Evolutionary conservation across 306 rosid genomes (phyloP), one percentile per base, ranked within the genome.

Genomic region (Astragalus membranaceus): DNA sequence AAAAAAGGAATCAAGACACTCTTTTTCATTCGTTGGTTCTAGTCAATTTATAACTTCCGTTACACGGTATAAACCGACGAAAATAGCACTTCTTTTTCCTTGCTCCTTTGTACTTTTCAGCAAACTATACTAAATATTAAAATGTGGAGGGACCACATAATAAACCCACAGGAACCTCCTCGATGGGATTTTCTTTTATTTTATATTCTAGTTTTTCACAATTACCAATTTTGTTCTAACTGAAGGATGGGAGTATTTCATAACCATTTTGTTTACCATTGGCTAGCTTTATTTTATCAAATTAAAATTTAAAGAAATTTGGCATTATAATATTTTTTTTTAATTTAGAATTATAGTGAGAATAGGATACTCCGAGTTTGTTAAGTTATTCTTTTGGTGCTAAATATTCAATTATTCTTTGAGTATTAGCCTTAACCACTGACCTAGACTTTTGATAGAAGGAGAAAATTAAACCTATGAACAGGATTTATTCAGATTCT

Each of bases 11-110:
- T 26, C 55, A 76, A 15, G 6, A 61, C 15, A 70, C 79, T 71
- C 44, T 76, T 60, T 81, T 77, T 62, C 77, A 74, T 79, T 76
- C 53, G 64, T 69, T 47, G 73, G 72, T 62, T 52, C 12, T 42
- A 47, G 86, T 85, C 88, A 83, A 85, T 87, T 81, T 79, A 70
- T 73, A 85, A 65, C 83, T 80, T 70, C 17, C 30, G 75, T 65
- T 82, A 77, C 77, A 50, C 71, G 69, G 79, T 78, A 84, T 76
- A 81, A 85, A 64, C 64, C 60, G 85, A 87, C 82, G 78, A 79
- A 83, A 78, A 75, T 20, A 68, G 65, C 78, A 55, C 82, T 72
- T 65, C 6, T 17, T 43, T 30, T 15, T 17, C 17, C 57, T 13
- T 61, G 1, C 66, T 35, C 77, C 13, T 59, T 76, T 75, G 88